Evolutionary conservation across 192 early-diverging fungal genomes (phyloP), one percentile per base, ranked within the genome.

Genomic region (Spinellus fusiger): DNA sequence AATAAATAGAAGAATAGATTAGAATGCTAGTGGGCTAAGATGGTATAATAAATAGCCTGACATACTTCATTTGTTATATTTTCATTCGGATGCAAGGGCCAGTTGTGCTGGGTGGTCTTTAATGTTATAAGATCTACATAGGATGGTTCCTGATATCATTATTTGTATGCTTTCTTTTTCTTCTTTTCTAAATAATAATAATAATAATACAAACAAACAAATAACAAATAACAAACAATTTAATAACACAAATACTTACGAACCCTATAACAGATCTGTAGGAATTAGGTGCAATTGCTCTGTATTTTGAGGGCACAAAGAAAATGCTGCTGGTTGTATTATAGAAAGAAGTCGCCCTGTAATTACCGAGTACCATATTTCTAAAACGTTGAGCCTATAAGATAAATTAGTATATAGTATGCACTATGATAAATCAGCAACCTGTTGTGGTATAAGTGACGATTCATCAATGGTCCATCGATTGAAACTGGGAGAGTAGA

Each of bases 71-170:
- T 44, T 2, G 40, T 18, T 3, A 44, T 2, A 44, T n/a, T n/a
- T 44, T 0, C 4, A n/a, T 51, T 56, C 6, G 40, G 9, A 56
- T 57, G 13, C 12, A 68, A 1, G 4, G 59, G 54, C 60, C 60
- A 56, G 15, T 26, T 44, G 1, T 44, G 18, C 22, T 56, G 54
- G 0, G 38, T 49, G 1, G 54, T 47, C 29, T 28, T 13, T 16
- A 68, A 28, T 4, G 66, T 62, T 23, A 29, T 48, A 44, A 68
- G 56, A 32, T 62, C 66, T 33, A 54, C 34, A 52, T 44, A 68
- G 5, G 35, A 15, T 12, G 48, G 22, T 9, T 61, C 46, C 58
- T 60, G 33, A 29, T 34, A 54, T 16, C 23, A 53, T 27, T 4
- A 27, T 20, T 37, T 10, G 35, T 28, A 33, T 23, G 4, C 25